Evolutionary conservation across 805 yeast genomes (phyloP).

Genomic region (Lipomyces sp.): DNA sequence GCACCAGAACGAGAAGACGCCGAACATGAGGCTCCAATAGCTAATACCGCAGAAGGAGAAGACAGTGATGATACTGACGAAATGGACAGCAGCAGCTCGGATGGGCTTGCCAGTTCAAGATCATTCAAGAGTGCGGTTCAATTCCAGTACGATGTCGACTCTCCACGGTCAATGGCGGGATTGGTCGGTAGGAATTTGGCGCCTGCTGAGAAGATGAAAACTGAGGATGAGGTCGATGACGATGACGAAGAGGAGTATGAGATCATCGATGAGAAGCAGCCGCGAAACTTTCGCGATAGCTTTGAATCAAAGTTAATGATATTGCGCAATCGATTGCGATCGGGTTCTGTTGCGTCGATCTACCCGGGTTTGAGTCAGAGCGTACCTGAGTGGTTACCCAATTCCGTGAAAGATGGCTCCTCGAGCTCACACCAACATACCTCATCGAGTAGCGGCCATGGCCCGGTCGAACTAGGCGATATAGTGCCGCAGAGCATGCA

Average conservation of each 20-base stretch:
- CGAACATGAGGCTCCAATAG: constrained; percentile 14
- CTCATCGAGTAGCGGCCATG: constrained; percentile 23
- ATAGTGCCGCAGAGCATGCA: constrained; percentile 43
- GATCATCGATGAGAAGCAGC: constrained; percentile 13
- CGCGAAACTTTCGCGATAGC: neutral
- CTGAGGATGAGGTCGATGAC: constrained; percentile 10
- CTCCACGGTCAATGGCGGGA: neutral
- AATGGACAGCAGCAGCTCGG: constrained; percentile 1
- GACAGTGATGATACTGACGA: constrained; percentile 10
- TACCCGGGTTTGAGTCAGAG: constrained; percentile 20
- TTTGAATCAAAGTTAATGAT: constrained; percentile 21
- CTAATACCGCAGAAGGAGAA: neutral
- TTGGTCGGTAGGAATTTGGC: neutral
- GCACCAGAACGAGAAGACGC: constrained; percentile 21
- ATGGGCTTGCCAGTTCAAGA: constrained; percentile 14
- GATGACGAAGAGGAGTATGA: constrained; percentile 11
- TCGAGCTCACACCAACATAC: neutral
- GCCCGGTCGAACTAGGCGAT: constrained; percentile 54
- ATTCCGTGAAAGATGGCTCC: constrained; percentile 14
- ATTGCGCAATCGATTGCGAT: constrained; percentile 17
- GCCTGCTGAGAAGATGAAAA: constrained; percentile 15
- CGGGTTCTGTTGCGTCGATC: constrained; percentile 15
- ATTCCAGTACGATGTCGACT: constrained; percentile 10
- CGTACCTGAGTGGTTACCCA: constrained; percentile 31
- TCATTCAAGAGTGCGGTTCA: constrained; percentile 26